These are phyloP conservation scores for Didymella glomerata DNA, from an alignment of 2,329 filamentous ascomycete species.

Conservation along the genomic window DNA sequence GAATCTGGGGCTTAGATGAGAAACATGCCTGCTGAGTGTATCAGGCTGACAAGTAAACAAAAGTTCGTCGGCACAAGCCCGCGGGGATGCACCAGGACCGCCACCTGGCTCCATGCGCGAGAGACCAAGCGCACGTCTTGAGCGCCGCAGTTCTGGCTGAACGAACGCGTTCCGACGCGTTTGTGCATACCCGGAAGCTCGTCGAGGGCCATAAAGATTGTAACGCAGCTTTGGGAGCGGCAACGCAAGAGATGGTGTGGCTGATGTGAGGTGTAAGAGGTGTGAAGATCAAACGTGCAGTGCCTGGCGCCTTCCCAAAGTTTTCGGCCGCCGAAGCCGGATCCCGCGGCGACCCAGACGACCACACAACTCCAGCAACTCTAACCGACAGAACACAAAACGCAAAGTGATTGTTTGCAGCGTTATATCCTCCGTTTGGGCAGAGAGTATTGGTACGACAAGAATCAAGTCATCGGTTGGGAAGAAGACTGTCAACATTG, in stretches of 20 bases:
- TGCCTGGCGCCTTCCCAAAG: slow-evolving; percentile 1
- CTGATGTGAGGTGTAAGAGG: slow-evolving; percentile 14
- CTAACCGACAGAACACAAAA: not conserved
- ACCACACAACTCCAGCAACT: not conserved
- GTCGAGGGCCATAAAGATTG: not conserved
- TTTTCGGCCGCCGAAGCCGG: slow-evolving; percentile 10
- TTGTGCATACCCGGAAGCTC: not conserved
- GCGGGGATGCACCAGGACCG: not conserved
- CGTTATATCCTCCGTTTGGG: not conserved
- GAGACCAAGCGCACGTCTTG: not conserved
- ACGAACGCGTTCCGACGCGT: not conserved
- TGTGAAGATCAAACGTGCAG: slow-evolving; percentile 19
- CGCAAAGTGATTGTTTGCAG: not conserved
- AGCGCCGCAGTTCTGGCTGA: not conserved
- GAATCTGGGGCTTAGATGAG: slow-evolving; percentile 15
- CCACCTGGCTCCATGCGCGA: not conserved
- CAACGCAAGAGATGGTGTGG: slow-evolving; percentile 4
- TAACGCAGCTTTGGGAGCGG: too few species aligned
- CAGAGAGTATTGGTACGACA: too few species aligned
- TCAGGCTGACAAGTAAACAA: slow-evolving; percentile 5
- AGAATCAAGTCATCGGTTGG: too few species aligned
- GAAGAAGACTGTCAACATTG: not conserved
- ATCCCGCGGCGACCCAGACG: not conserved
- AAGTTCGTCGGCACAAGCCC: not conserved
- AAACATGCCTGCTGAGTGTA: slow-evolving; percentile 21